Conservation (phyloP, 1,139 yeast species). For the Magnusiomyces suaveolens region DNA sequence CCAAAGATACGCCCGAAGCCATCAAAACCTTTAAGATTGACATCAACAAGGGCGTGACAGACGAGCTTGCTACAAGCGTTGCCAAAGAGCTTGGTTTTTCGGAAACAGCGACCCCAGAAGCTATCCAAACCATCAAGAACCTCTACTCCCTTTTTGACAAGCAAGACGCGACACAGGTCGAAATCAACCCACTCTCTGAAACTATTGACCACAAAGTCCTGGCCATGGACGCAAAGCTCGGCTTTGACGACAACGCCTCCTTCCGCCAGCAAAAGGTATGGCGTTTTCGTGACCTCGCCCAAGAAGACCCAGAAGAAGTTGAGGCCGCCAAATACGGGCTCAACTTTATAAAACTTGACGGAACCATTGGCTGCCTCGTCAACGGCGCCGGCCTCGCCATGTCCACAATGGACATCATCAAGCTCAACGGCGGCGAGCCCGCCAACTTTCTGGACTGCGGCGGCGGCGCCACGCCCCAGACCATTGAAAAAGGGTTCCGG, state of each 20-base stretch:
- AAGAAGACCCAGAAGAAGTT: slow-evolving; percentile 96
- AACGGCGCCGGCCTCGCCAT: slow-evolving; percentile 99
- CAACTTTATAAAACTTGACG: slow-evolving; percentile 95
- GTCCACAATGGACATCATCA: slow-evolving; percentile 99
- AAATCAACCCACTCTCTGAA: slow-evolving; percentile 96
- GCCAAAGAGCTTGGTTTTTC: slow-evolving; percentile 80
- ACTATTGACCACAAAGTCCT: slow-evolving; percentile 81
- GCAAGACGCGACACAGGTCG: slow-evolving; percentile 95
- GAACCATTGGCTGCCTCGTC: slow-evolving; percentile 96
- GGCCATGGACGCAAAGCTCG: slow-evolving; percentile 99
- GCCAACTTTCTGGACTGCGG: slow-evolving; percentile 99
- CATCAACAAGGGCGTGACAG: slow-evolving; percentile 72
- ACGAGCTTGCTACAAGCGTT: slow-evolving; percentile 61
- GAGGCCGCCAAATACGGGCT: slow-evolving; percentile 83
- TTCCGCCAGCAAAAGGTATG: slow-evolving; percentile 93
- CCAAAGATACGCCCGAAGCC: slow-evolving; percentile 82
- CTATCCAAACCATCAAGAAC: slow-evolving; percentile 78
- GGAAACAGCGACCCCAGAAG: slow-evolving; percentile 67
- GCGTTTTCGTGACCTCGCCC: slow-evolving; percentile 93
- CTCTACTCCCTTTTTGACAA: slow-evolving; percentile 81
- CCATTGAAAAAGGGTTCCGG: slow-evolving; percentile 94
- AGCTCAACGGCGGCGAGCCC: slow-evolving; percentile 96
- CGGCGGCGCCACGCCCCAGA: slow-evolving; percentile 98
- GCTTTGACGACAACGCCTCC: slow-evolving; percentile 92
- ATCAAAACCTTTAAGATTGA: slow-evolving; percentile 82